Conservation (phyloP, 352 stramenopile genomes). For the Phytophthora palmivora region DNA sequence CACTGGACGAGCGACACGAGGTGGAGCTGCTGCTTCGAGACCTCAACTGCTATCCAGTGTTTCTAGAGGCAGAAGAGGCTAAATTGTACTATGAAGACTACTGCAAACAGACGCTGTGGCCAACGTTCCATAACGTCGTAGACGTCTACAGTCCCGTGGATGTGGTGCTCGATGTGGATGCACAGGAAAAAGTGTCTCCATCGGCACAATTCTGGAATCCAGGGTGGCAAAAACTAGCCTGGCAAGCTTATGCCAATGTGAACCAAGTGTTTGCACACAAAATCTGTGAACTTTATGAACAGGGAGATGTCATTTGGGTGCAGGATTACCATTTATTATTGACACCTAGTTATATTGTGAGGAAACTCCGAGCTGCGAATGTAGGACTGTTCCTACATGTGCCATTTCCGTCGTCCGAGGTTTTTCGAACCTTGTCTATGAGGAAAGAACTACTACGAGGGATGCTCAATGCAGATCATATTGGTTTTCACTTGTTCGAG, state of each 20-base stretch:
- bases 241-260: conserved; percentile 94
- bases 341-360: conserved; percentile 95
- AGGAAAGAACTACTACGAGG: conserved; percentile 90
- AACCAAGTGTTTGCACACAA: conserved; percentile 94
- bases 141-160: conserved; percentile 88
- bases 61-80: conserved; percentile 57
- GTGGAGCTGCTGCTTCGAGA: conserved; percentile 56
- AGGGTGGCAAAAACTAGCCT: conserved; percentile 75
- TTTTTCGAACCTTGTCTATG: conserved; percentile 97
- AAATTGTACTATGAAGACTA: conserved; percentile 92
- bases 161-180: conserved; percentile 55
- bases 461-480: conserved; percentile 92
- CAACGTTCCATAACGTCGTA: conserved; percentile 97
- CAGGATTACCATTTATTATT: conserved; percentile 99
- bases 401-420: conserved; percentile 98
- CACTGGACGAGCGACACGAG: conserved; percentile 54
- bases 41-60: conserved; percentile 78
- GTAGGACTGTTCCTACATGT: conserved; percentile 98
- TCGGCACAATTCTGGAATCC: conserved; percentile 68
- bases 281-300: conserved; percentile 80
- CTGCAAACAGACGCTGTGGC: conserved; percentile 98
- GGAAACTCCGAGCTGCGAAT: conserved; percentile 87
- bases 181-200: conserved; percentile 28
- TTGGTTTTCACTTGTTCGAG: conserved; percentile 95
- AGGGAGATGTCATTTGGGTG: conserved; percentile 95